Conservation (phyloP, 441 rosid species). For the Theobroma grandiflorum region DNA sequence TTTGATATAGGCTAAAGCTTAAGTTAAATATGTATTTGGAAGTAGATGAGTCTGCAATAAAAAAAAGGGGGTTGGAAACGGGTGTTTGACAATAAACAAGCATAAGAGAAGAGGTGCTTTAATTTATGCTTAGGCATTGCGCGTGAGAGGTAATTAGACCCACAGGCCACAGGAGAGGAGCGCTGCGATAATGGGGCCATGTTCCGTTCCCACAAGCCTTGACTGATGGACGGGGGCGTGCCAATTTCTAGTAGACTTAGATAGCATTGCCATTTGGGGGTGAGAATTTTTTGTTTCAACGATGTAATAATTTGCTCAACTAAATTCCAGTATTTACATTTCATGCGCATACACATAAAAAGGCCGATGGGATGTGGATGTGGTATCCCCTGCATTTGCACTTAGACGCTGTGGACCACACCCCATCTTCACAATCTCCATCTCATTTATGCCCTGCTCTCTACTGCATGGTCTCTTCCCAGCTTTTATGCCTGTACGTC, state of each 20-base stretch:
- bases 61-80: no score
- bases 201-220: not conserved
- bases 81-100: no score
- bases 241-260: not conserved
- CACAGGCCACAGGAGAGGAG: not conserved
- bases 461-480: not conserved
- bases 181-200: not conserved
- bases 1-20: no score
- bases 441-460: not conserved
- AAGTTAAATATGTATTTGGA: no score
- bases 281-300: constrained; percentile 25
- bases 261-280: not conserved
- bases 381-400: constrained; percentile 17
- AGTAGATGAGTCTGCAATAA: no score
- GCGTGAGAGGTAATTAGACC: not conserved
- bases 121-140: not conserved
- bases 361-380: constrained; percentile 17
- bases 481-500: not conserved
- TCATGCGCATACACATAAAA: constrained; percentile 31
- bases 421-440: constrained; percentile 2
- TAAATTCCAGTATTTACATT: constrained; percentile 13
- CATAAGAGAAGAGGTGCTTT: no score
- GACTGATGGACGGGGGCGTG: not conserved
- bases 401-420: constrained; percentile 1
- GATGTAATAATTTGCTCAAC: constrained; percentile 37